A percentile compares a stretch with the other conserved stretches of the same genome.
Conservation (phyloP, 1,139 yeast genomes). For the Geotrichum klebahnii region DNA sequence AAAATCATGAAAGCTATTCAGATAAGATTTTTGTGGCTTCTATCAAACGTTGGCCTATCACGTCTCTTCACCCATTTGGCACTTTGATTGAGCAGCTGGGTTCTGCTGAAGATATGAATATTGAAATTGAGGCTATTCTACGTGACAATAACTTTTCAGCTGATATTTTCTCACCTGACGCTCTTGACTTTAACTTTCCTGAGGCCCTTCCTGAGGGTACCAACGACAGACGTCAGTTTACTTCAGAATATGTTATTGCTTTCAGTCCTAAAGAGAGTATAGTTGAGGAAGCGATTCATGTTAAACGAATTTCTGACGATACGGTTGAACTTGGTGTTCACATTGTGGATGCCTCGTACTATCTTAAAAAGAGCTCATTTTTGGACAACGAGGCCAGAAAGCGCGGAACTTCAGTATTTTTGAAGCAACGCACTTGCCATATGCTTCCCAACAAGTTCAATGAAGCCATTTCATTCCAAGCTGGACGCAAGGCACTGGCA, state of each 20-base stretch:
- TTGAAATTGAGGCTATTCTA: constrained; percentile 83
- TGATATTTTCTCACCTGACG: constrained; percentile 64
- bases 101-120: constrained; percentile 65
- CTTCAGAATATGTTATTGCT: constrained; percentile 62
- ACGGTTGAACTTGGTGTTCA: constrained; percentile 75
- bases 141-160: constrained; percentile 90
- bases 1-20: constrained; percentile 78
- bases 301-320: constrained; percentile 54
- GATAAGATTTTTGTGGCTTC: constrained; percentile 88
- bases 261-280: constrained; percentile 57
- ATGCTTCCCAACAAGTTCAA: constrained; percentile 67
- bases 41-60: constrained; percentile 97
- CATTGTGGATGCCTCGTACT: constrained; percentile 72
- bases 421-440: constrained; percentile 72
- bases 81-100: constrained; percentile 87
- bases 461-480: constrained; percentile 57
- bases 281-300: constrained; percentile 77
- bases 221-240: constrained; percentile 53
- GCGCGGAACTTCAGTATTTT: constrained; percentile 81
- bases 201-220: constrained; percentile 36
- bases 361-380: constrained; percentile 63
- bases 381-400: constrained; percentile 88
- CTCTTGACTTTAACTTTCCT: constrained; percentile 34
- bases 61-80: constrained; percentile 96
- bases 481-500: constrained; percentile 59